Evolutionary conservation across 2,329 filamentous ascomycete genomes (phyloP).

Genomic region (Zarea fungicola): DNA sequence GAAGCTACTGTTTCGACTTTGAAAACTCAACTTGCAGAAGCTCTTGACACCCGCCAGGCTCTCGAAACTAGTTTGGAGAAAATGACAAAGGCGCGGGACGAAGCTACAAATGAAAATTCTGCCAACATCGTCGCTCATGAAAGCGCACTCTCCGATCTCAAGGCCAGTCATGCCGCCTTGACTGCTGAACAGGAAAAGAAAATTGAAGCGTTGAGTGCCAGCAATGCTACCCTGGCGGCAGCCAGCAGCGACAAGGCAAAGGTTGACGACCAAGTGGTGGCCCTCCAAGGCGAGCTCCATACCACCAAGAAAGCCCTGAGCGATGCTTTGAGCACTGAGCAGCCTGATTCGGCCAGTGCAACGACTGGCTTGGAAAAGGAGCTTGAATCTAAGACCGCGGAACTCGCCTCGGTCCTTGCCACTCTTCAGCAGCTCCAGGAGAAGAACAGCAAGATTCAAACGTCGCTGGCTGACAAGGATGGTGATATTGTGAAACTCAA

Average conservation of each 20-base stretch:
- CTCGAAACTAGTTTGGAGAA: constrained; percentile 43
- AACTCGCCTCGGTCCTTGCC: constrained; percentile 41
- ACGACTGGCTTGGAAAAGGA: constrained; percentile 29
- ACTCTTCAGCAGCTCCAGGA: constrained; percentile 45
- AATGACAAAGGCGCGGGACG: constrained; percentile 36
- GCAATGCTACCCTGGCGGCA: constrained; percentile 40
- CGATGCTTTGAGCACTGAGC: background rate
- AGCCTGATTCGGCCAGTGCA: background rate
- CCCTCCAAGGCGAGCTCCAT: constrained; percentile 44
- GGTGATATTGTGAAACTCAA: constrained; percentile 46
- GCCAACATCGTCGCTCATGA: constrained; percentile 47
- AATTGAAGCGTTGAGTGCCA: constrained; percentile 47
- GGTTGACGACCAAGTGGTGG: constrained; percentile 45
- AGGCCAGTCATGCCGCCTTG: constrained; percentile 42
- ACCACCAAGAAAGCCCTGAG: constrained; percentile 38
- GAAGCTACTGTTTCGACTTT: constrained; percentile 43
- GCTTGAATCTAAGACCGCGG: constrained; percentile 38
- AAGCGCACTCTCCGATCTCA: constrained; percentile 45
- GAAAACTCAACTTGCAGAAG: constrained; percentile 41
- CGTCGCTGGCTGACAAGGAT: constrained; percentile 43
- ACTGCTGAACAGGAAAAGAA: constrained; percentile 48
- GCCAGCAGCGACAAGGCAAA: constrained; percentile 41
- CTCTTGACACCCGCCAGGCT: constrained; percentile 44
- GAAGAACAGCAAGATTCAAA: constrained; percentile 43
- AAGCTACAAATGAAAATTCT: constrained; percentile 42